Conservation (phyloP, 2,329 filamentous ascomycete species). For the Apiospora aurea region DNA sequence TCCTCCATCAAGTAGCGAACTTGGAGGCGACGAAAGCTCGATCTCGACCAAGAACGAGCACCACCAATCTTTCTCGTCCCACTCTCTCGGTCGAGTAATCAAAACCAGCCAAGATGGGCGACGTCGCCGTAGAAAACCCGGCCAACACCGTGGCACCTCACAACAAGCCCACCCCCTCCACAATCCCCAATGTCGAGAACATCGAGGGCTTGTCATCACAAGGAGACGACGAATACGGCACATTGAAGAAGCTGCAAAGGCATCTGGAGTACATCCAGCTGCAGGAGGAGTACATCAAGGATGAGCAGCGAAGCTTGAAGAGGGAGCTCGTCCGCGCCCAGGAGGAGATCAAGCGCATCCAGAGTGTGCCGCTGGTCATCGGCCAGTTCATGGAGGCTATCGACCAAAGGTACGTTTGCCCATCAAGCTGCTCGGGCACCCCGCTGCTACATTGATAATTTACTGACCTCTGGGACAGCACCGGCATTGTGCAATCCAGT, state of each 20-base stretch:
- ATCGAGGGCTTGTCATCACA: conserved; percentile 85
- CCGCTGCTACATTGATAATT: not conserved
- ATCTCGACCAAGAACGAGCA: not conserved
- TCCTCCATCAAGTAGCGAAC: not conserved
- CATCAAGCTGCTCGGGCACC: conserved; percentile 27
- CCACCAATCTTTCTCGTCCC: not conserved
- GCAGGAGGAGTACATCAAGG: conserved; percentile 99
- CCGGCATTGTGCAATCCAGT: conserved; percentile 97
- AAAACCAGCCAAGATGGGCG: conserved; percentile 70
- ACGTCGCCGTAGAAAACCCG: conserved; percentile 85
- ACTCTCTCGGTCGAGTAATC: not conserved
- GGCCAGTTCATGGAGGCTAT: conserved; percentile 99
- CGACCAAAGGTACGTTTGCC: conserved; percentile 83
- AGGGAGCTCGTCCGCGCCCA: conserved; percentile 95
- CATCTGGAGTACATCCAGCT: conserved; percentile 98
- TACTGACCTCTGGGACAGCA: conserved; percentile 60
- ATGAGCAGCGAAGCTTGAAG: conserved; percentile 98
- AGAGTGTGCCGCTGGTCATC: conserved; percentile 96
- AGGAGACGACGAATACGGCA: conserved; percentile 90
- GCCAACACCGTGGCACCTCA: conserved; percentile 76
- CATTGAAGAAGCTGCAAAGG: conserved; percentile 93
- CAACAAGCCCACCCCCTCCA: conserved; percentile 80
- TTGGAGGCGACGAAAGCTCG: not conserved
- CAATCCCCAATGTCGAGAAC: conserved; percentile 88
- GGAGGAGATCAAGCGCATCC: conserved; percentile 99